Conservation (phyloP, 1,139 yeast genomes). For the Geotrichum restrictum region DNA sequence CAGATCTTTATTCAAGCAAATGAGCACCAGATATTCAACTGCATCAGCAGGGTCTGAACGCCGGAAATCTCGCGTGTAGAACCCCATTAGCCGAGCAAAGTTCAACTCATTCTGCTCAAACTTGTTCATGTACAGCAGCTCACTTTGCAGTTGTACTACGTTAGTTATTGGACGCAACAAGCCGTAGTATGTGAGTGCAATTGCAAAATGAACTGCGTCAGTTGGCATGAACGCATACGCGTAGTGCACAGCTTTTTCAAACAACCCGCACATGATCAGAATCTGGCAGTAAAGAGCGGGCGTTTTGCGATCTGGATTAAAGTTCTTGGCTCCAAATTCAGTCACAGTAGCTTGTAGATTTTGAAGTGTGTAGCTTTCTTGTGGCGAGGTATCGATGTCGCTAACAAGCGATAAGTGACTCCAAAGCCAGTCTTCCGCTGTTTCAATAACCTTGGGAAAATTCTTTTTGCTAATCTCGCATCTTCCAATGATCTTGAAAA, state of each 20-base stretch:
- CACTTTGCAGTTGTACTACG: constrained; percentile 30
- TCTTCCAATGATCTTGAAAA: constrained; percentile 86
- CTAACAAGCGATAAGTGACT: constrained; percentile 74
- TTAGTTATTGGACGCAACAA: constrained; percentile 51
- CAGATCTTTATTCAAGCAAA: constrained; percentile 51
- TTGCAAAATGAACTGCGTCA: constrained; percentile 87
- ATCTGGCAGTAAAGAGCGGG: constrained; percentile 72
- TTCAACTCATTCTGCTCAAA: constrained; percentile 34
- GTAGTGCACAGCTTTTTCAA: constrained; percentile 75
- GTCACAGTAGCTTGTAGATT: constrained; percentile 68
- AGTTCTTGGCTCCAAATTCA: constrained; percentile 69
- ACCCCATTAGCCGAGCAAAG: constrained; percentile 41
- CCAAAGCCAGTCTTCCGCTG: constrained; percentile 98
- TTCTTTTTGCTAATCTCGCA: constrained; percentile 76
- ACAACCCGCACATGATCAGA: constrained; percentile 70
- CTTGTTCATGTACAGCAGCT: constrained; percentile 25
- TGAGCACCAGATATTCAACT: constrained; percentile 74
- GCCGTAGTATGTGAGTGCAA: constrained; percentile 74
- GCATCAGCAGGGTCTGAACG: constrained; percentile 86
- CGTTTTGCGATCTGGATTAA: constrained; percentile 59
- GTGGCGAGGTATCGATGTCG: constrained; percentile 54
- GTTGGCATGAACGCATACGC: constrained; percentile 65
- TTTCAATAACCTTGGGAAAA: constrained; percentile 68
- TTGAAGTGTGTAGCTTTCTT: constrained; percentile 65
- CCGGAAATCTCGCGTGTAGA: constrained; percentile 72